phyloP scores from a whole-genome alignment of 768 basidiomycete species.

The Gymnopilus dilepis region DNA sequence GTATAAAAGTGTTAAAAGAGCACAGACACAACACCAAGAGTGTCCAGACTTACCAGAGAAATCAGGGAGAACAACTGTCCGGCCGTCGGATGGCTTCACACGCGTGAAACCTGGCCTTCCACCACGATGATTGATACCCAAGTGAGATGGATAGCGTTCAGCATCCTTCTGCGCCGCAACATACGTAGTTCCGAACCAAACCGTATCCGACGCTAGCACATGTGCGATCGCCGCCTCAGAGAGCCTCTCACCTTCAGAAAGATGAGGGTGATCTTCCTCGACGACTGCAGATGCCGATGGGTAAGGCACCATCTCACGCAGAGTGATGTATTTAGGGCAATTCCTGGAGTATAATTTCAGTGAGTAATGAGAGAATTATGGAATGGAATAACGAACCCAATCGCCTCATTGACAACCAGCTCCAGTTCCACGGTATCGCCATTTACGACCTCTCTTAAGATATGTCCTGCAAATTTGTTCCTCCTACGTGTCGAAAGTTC shows the following conservation, averaged over 20 bases:
- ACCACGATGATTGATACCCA: slow-evolving; percentile 69
- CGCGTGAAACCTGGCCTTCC: slow-evolving; percentile 68
- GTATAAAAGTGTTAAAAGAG: neutral
- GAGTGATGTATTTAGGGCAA: slow-evolving; percentile 73
- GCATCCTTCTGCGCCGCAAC: slow-evolving; percentile 43
- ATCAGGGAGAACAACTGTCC: slow-evolving; percentile 63
- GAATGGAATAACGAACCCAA: slow-evolving; percentile 53
- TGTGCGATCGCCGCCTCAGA: slow-evolving; percentile 54
- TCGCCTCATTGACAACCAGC: slow-evolving; percentile 55
- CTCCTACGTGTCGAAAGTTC: slow-evolving; percentile 61
- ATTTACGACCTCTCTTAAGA: slow-evolving; percentile 34
- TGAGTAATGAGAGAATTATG: neutral
- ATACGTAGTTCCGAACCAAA: slow-evolving; percentile 61
- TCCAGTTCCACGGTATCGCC: slow-evolving; percentile 40
- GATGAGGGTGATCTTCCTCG: slow-evolving; percentile 34
- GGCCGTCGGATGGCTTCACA: slow-evolving; percentile 57
- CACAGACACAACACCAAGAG: neutral
- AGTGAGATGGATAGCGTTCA: slow-evolving; percentile 54
- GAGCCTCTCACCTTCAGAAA: slow-evolving; percentile 45
- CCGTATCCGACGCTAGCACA: slow-evolving; percentile 55
- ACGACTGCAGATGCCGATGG: slow-evolving; percentile 45
- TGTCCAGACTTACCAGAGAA: slow-evolving; percentile 51
- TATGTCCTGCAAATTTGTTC: slow-evolving; percentile 64
- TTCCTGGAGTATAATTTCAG: slow-evolving; percentile 43
- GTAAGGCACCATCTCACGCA: slow-evolving; percentile 54